A percentile compares a stretch with the other conserved stretches of the same genome.
Conservation (phyloP, 2,329 filamentous ascomycete species). For the Sclerotinia trifoliorum region DNA sequence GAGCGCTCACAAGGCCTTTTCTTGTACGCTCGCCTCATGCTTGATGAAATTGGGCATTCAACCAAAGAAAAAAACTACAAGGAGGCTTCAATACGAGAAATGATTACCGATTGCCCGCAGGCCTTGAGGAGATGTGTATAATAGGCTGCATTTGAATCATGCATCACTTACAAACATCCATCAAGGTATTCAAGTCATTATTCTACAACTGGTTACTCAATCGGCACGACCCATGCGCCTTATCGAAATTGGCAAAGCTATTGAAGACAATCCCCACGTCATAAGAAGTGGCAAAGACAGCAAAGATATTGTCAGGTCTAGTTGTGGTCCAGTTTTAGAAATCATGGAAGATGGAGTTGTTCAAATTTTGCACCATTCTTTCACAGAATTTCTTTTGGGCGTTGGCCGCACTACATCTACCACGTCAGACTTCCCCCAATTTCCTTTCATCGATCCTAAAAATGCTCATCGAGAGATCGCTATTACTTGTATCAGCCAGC, state of each 20-base stretch:
- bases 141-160: conserved; percentile 29
- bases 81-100: background rate
- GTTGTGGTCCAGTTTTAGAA: conserved; percentile 46
- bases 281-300: conserved; percentile 23
- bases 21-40: conserved; percentile 21
- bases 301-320: conserved; percentile 42
- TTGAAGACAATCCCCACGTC: background rate
- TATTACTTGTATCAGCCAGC: background rate
- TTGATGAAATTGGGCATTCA: conserved; percentile 11
- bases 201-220: conserved; percentile 32
- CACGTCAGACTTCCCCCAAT: conserved; percentile 10
- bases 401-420: background rate
- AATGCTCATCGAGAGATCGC: conserved; percentile 13
- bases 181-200: conserved; percentile 28
- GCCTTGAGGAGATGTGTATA: conserved; percentile 37
- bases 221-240: conserved; percentile 32
- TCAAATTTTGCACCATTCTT: conserved; percentile 49
- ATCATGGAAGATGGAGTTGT: conserved; percentile 47
- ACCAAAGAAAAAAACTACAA: background rate
- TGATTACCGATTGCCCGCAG: conserved; percentile 25
- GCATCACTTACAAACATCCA: conserved; percentile 10
- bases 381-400: conserved; percentile 48
- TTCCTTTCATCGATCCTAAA: conserved; percentile 20
- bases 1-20: conserved; percentile 15
- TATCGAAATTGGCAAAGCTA: conserved; percentile 19